Evolutionary conservation across 23 red algal species (phyloP).

Genomic region (Agarophyton chilense): DNA sequence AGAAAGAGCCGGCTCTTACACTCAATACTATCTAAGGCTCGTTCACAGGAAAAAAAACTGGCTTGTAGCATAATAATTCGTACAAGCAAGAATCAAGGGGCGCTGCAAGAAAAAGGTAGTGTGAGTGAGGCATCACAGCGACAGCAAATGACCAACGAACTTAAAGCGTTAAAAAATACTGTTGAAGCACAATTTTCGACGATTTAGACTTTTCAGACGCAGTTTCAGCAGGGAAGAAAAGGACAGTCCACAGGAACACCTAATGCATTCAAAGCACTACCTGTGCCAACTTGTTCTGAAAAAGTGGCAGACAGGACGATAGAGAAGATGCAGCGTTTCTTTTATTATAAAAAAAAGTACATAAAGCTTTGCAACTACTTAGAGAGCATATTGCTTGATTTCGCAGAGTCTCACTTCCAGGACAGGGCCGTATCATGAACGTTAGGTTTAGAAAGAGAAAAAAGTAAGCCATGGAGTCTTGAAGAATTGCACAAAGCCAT

Average conservation of each 20-base stretch:
- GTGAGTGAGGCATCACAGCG: no score
- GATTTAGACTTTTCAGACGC: no score
- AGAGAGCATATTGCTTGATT: background rate
- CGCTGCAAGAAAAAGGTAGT: no score
- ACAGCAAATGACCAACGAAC: no score
- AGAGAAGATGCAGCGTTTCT: slow-evolving; percentile 3
- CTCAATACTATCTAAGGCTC: no score
- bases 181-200: no score
- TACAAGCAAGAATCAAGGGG: no score
- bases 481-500: slow-evolving; percentile 23
- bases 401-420: slow-evolving; percentile 14
- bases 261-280: background rate
- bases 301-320: background rate
- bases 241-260: background rate
- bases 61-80: no score
- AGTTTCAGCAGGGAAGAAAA: no score
- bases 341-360: slow-evolving; percentile 14
- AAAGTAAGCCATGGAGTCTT: slow-evolving; percentile 9
- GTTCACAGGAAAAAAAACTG: no score
- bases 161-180: no score
- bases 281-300: background rate
- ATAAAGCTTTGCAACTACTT: slow-evolving; percentile 26
- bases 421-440: slow-evolving; percentile 33
- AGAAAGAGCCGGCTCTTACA: no score
- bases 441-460: slow-evolving; percentile 18